Base-by-base conservation (phyloP, 225 moss, liverwort and hornwort genomes). In the Climacium dendroides region DNA sequence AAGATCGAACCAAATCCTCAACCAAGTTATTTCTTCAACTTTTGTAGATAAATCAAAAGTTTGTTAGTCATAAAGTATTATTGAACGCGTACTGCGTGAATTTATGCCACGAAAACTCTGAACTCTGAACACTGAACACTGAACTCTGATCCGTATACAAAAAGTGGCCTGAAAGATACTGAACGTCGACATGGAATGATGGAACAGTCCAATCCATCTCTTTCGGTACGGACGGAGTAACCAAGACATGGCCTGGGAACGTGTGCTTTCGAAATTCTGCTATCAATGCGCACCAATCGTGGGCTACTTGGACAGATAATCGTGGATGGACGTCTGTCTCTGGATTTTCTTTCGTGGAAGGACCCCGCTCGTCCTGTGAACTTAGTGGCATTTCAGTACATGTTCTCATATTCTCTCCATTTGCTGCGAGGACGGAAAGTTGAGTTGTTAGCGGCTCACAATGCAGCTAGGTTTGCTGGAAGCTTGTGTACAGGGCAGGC, bases 391-490 rank as follows among this genome's bases (percentile, higher is more conserved):
- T 78, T 55, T 66, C 66, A 54, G 55, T 12, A 6, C 77, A 24
- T 65, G 12, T 29, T 43, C 58, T 60, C 39, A 11, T 4, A 54
- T 54, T 82, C 9, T 74, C 43, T 54, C 34, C 81, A 55, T 54
- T 87, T 7, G 34, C 53, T 82, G 25, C 35, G 78, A 45, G 57
- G 43, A 11, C 39, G 55, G n/a, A 9, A 71, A 70, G 15, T 30
- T 54, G 41, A 62, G 54, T 82, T 35, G 64, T 67, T 50, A 60
- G 87, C 66, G 85, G 52, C 18, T 47, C 89, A 87, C 88, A 84
- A 94, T 94, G 93, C 93, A 91, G 91, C 85, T 91, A 47, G 85
- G 85, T 45, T 75, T 91, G 87, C 93, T 90, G 71, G 62, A 90
- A 70, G 48, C 87, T 48, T 87, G 90, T 71, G 58, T 75, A 43